Evolutionary conservation across 176 grass and related monocot genomes (phyloP), one percentile per base, ranked within the genome.

Genomic region (Alloteropsis semialata): DNA sequence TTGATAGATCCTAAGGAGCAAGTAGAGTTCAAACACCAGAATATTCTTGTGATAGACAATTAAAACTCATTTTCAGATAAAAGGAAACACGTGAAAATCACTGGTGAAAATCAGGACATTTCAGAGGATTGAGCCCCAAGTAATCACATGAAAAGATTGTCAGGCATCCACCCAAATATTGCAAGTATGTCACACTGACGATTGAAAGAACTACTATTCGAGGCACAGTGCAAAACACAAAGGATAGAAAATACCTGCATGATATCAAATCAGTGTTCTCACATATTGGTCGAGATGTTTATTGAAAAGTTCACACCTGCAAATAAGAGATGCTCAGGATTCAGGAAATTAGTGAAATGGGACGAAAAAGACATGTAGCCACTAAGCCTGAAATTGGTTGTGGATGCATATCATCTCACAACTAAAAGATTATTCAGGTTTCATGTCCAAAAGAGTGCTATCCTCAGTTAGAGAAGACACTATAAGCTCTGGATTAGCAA

Each of bases 201-300:
- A n/a, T n/a, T n/a, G n/a, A 8, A 53, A 19, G 71, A 49, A 6
- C 0, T n/a, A 57, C 22, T 24, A 53, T 18, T 53, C 8, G 53
- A 34, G 69, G 15, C 3, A 44, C 0, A 61, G 8, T 34, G 43
- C 21, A 63, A 22, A 83, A 64, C 14, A 54, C 1, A 9, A 71
- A 32, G 5, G 9, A 58, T 10, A 69, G 30, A 65, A 56, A 24
- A 51, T 90, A 85, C 84, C 85, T 82, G 41, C 4, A 34, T 25
- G 42, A 37, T 49, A 66, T 87, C 80, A 93, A 79, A 93, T 93
- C 74, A 90, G 85, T 62, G 85, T 93, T 81, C 83, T 93, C 61
- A 85, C 88, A 64, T 93, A 93, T 66, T 85, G 88, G 82, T 93
- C 91, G 3, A 90, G 91, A 78, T 93, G 88, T 73, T 93, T 93